Evolutionary conservation across 139 green algal genomes (phyloP), one percentile per base, ranked within the genome.

Genomic region (Chlamydomonas incerta): DNA sequence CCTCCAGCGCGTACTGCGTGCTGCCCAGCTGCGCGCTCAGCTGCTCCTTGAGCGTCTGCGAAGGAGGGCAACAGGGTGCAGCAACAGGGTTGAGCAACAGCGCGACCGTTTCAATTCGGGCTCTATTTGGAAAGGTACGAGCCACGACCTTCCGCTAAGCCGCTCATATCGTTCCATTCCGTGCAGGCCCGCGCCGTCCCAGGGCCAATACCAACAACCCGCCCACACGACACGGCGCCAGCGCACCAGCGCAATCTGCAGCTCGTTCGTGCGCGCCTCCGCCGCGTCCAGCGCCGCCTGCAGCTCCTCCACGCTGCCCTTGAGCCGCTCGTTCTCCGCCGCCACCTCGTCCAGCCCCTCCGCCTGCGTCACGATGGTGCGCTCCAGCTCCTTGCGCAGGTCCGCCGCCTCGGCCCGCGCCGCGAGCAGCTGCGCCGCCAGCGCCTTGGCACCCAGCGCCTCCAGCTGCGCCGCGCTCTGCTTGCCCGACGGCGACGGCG

Each of bases 11-110:
- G 26, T 47, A 31, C 80, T 86, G 50, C 55, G 80, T 74, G 55
- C 24, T 60, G 46, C 52, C 68, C 31, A 86, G 80, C 68, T 79
- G 68, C 31, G 37, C 55, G 34, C n/a, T 41, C 10, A 79, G 67
- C 68, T 86, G 68, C n/a, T 86, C 80, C 69, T 79, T 79, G n/a
- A 86, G 20, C 26, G 52, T 14, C 80, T 86, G 62, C 23, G 24
- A 18, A 29, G 14, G 57, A 28, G 57, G 17, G n/a, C n/a, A n/a
- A n/a, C n/a, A n/a, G n/a, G n/a, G n/a, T n/a, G n/a, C n/a, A n/a
- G n/a, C n/a, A n/a, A n/a, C n/a, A n/a, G n/a, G n/a, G n/a, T n/a
- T n/a, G n/a, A n/a, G n/a, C n/a, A n/a, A n/a, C n/a, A n/a, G n/a
- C n/a, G n/a, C n/a, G n/a, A n/a, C n/a, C n/a, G n/a, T n/a, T n/a